Percentiles rank a stretch among this genome's conserved stretches.
phyloP scores from a whole-genome alignment of 768 basidiomycete species.

The Inosperma sp. region DNA sequence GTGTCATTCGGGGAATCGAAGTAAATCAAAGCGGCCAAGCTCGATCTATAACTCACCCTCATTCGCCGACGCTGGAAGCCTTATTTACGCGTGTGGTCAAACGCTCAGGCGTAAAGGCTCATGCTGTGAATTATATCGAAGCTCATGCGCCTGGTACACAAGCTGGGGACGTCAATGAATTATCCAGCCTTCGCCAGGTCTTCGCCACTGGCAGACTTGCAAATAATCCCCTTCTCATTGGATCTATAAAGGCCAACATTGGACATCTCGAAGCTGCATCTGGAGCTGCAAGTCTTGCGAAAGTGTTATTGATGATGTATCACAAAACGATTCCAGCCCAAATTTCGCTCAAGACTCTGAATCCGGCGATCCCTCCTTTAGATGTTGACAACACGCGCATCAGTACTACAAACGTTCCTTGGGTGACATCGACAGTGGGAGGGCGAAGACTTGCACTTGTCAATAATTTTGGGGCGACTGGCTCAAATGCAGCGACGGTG shows the following conservation, averaged over 20 bases:
- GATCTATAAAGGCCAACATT: slow-evolving; percentile 69
- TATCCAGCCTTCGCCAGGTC: slow-evolving; percentile 56
- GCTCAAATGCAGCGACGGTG: slow-evolving; percentile 60
- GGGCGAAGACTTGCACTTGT: slow-evolving; percentile 50
- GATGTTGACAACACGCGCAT: slow-evolving; percentile 48
- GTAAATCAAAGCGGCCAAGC: slow-evolving; percentile 68
- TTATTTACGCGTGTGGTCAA: slow-evolving; percentile 50
- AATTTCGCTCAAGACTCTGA: slow-evolving; percentile 53
- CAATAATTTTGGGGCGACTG: slow-evolving; percentile 77
- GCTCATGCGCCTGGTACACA: slow-evolving; percentile 74
- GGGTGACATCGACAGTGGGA: slow-evolving; percentile 35
- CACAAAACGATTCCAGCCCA: slow-evolving; percentile 53
- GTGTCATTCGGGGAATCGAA: slow-evolving; percentile 64
- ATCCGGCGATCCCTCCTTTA: slow-evolving; percentile 50
- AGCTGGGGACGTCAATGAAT: slow-evolving; percentile 63
- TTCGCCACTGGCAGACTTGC: slow-evolving; percentile 40
- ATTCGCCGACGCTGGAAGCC: slow-evolving; percentile 52
- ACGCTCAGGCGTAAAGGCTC: slow-evolving; percentile 40
- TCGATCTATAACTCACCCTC: slow-evolving; percentile 69
- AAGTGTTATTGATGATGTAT: slow-evolving; percentile 64
- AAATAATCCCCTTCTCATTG: slow-evolving; percentile 55
- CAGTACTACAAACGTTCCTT: slow-evolving; percentile 34
- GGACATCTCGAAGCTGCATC: slow-evolving; percentile 76
- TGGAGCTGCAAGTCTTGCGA: slow-evolving; percentile 66
- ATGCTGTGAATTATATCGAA: slow-evolving; percentile 58